Base-by-base conservation (phyloP, 768 basidiomycete genomes). In the Gymnopilus dilepis region DNA sequence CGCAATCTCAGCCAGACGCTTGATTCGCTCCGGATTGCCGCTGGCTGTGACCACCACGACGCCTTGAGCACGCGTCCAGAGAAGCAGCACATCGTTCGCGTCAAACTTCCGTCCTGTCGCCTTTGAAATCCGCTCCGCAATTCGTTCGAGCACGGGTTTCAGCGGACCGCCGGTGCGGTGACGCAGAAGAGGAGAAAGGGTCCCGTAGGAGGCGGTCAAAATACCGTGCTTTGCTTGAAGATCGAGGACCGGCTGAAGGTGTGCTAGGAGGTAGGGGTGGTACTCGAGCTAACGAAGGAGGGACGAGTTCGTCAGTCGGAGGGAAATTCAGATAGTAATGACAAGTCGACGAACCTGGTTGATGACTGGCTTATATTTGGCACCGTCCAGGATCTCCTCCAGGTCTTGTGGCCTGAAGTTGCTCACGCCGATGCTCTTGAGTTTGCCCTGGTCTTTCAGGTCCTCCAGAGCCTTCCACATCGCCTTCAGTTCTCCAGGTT, bases 401-500 rank as follows among this genome's bases (percentile, higher is more conserved):
- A 86, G 65, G 61, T 81, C 77, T 60, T 79, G 74, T 26, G 80
- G 75, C 21, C 76, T 74, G 70, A 83, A 83, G 73, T 86, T 85
- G 67, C 80, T 81, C 24, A 85, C 82, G n/a, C 85, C 84, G 60
- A 82, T 79, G 62, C 74, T 78, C 60, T 76, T 75, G 21, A 78
- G 69, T 55, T 74, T 73, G 13, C 76, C 76, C 34, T 74, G 77
- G 24, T 68, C 67, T 68, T 83, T 81, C 52, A 82, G 71, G 30
- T 80, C 79, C 62, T 87, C 85, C 69, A 88, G 74, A 15, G 77
- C 76, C 54, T 77, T 78, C 86, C 86, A 87, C 31, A 81, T 65
- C 31, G 66, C 64, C 69, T 77, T 60, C 54, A 67, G 56, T 3
- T 73, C 50, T 21, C 74, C 73, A 0, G 65, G 66, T 6, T 62